Percentiles rank a stretch among this genome's conserved stretches.
Evolutionary conservation across 2,329 filamentous ascomycete genomes (phyloP).

Genomic region (Penicillium vulpinum): DNA sequence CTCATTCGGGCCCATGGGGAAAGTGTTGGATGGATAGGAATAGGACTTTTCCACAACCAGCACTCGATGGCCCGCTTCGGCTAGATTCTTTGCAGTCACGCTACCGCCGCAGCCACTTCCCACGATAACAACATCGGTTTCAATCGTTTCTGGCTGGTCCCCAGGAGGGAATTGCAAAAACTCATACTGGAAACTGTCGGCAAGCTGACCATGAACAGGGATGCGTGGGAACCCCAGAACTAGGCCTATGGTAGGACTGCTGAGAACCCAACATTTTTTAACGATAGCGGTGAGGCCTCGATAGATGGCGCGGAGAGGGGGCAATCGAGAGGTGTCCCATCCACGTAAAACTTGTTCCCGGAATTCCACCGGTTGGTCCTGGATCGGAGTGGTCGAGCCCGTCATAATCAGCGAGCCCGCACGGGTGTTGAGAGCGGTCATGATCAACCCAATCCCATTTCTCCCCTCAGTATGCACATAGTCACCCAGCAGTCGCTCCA

Average conservation of each 20-base stretch:
- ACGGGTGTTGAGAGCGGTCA: constrained; percentile 56
- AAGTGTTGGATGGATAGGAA: constrained; percentile 68
- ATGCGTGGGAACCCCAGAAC: constrained; percentile 57
- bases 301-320: constrained; percentile 53
- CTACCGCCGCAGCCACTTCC: constrained; percentile 85
- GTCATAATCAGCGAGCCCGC: constrained; percentile 59
- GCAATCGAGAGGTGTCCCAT: constrained; percentile 56
- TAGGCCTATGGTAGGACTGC: constrained; percentile 51
- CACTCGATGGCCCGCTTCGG: constrained; percentile 72
- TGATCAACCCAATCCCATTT: constrained; percentile 52
- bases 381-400: constrained; percentile 56
- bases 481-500: constrained; percentile 51
- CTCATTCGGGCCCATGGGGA: constrained; percentile 69
- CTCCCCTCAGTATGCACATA: constrained; percentile 52
- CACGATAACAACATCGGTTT: constrained; percentile 80
- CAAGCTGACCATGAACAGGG: constrained; percentile 54
- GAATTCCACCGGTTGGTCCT: constrained; percentile 54
- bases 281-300: constrained; percentile 52
- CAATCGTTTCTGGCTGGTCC: constrained; percentile 58
- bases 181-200: constrained; percentile 54
- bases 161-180: constrained; percentile 60
- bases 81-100: constrained; percentile 76
- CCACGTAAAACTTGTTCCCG: constrained; percentile 55
- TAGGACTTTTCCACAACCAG: constrained; percentile 82
- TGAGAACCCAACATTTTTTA: constrained; percentile 55